phyloP scores from a whole-genome alignment of 306 rosid species.

The Corylus avellana region DNA sequence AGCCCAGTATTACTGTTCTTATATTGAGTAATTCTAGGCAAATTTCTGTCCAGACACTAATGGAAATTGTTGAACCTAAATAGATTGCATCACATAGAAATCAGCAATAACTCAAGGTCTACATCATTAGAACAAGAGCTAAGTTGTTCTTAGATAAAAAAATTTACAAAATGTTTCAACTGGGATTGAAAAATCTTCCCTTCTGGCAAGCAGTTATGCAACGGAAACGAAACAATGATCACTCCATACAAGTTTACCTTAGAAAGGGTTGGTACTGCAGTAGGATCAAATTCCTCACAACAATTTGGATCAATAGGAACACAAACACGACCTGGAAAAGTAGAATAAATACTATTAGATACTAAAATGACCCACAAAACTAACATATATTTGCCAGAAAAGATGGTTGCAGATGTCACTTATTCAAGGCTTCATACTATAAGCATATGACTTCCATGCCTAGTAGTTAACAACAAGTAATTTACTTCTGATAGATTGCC shows the following conservation, averaged over 20 bases:
- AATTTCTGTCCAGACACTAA: background rate
- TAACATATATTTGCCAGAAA: background rate
- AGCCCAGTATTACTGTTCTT: background rate
- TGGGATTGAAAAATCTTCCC: background rate
- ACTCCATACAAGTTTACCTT: constrained; percentile 42
- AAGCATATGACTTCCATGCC: constrained; percentile 5
- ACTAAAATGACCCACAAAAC: constrained; percentile 12
- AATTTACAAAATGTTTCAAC: background rate
- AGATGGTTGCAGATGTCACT: background rate
- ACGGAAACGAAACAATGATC: constrained; percentile 12
- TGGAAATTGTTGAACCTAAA: too few relatives aligned
- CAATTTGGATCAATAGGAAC: constrained; percentile 75
- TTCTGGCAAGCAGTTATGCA: constrained; percentile 1
- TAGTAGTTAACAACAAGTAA: background rate
- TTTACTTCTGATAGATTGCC: background rate
- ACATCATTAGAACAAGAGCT: background rate
- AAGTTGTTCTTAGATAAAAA: background rate
- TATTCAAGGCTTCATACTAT: background rate
- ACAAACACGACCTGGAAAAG: constrained; percentile 72
- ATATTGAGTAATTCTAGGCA: background rate
- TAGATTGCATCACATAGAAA: too few relatives aligned
- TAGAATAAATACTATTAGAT: constrained; percentile 20
- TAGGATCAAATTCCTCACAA: constrained; percentile 85
- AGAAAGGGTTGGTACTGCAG: constrained; percentile 76
- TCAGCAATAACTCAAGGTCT: background rate